Conservation (phyloP, 2,329 filamentous ascomycete genomes). For the Huntiella savannae region DNA sequence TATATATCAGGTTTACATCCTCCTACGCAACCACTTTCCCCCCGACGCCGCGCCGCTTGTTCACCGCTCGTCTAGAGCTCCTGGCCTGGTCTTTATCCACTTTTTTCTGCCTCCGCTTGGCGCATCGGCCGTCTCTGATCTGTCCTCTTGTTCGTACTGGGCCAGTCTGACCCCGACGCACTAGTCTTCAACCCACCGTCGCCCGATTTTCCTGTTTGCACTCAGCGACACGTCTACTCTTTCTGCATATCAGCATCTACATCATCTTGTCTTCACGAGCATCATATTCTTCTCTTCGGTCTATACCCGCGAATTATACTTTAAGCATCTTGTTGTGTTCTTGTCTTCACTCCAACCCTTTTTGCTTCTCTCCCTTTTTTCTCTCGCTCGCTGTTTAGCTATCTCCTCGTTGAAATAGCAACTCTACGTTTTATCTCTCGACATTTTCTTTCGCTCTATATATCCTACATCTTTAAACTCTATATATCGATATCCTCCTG, state of each 20-base stretch:
- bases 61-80: too few species aligned
- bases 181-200: neutral
- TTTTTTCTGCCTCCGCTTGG: constrained; percentile 6
- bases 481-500: constrained; percentile 63
- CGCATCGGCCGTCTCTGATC: constrained; percentile 5
- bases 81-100: neutral
- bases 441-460: constrained; percentile 1
- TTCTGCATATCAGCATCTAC: neutral
- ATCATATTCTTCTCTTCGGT: constrained; percentile 11
- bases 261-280: constrained; percentile 4
- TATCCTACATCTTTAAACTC: constrained; percentile 31
- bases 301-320: constrained; percentile 12
- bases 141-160: neutral
- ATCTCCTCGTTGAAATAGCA: constrained; percentile 4
- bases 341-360: constrained; percentile 6
- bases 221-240: constrained; percentile 1
- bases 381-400: constrained; percentile 1
- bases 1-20: too few species aligned
- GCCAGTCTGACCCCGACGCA: too few species aligned
- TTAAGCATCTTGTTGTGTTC: constrained; percentile 12
- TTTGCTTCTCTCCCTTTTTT: constrained; percentile 11
- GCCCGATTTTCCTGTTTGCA: neutral
- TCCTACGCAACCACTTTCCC: too few species aligned
- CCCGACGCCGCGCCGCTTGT: too few species aligned
- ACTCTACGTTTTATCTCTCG: constrained; percentile 3